Evolutionary conservation across 1,139 yeast species (phyloP).

Genomic region (Blastobotrys ciferrii): DNA sequence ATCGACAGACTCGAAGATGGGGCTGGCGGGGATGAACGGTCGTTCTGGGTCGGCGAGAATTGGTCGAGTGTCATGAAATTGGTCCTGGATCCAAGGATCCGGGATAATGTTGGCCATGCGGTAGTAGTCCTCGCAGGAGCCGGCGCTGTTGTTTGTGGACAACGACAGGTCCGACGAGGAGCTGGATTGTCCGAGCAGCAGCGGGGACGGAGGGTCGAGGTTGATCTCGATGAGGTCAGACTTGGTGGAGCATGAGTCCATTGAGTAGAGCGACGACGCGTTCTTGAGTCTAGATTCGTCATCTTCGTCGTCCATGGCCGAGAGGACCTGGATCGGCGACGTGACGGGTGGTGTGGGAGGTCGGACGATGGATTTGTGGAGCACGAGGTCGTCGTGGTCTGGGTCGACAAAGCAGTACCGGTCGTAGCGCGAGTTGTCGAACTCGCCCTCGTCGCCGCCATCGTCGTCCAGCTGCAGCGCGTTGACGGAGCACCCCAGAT

Average conservation of each 20-base stretch:
- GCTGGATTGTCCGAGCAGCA: conserved; percentile 18
- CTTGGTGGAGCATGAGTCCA: conserved; percentile 9
- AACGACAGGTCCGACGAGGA: no score
- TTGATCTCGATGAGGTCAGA: conserved; percentile 25
- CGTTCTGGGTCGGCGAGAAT: conserved; percentile 30
- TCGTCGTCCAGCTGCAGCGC: conserved; percentile 9
- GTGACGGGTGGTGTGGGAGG: conserved; percentile 4
- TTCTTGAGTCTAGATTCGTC: not conserved
- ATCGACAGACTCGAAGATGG: conserved; percentile 27
- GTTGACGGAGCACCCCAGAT: conserved; percentile 19
- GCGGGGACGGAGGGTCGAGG: conserved; percentile 27
- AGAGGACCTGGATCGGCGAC: conserved; percentile 6
- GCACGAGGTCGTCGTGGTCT: conserved; percentile 14
- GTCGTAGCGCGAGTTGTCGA: conserved; percentile 13
- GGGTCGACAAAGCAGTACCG: conserved; percentile 20
- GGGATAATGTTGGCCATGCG: conserved; percentile 9
- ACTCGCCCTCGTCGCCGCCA: conserved; percentile 10
- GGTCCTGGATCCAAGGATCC: conserved; percentile 24
- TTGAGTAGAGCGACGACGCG: conserved; percentile 8
- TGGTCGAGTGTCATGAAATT: conserved; percentile 27
- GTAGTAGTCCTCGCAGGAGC: conserved; percentile 4
- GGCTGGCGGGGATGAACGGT: conserved; percentile 29
- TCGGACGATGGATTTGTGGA: not conserved
- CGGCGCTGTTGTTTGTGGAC: conserved; percentile 8
- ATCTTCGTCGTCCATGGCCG: not conserved